Evolutionary conservation across 768 basidiomycete genomes (phyloP), one percentile per base, ranked within the genome.

Genomic region (Gloeostereum incarnatum): DNA sequence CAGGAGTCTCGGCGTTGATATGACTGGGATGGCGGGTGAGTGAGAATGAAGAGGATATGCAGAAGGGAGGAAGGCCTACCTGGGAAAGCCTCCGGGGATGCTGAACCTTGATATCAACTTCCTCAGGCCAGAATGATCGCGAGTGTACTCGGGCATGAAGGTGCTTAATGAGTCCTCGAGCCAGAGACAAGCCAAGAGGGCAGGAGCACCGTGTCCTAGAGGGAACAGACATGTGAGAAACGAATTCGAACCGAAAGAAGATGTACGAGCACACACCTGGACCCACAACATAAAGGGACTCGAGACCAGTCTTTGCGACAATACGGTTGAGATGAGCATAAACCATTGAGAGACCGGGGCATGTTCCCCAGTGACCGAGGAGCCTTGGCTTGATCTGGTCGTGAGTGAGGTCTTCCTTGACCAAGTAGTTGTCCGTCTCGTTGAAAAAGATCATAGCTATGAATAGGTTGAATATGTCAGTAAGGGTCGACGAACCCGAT

Each of bases 361-460:
- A 86, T 20, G 83, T 85, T 20, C 84, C 85, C 82, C 83, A 87
- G 50, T 88, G 86, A 1, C 88, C 87, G 6, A 90, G 69, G 18
- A 90, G 70, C 49, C 86, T 75, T 29, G 69, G 66, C 60, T 93
- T 92, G 62, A 94, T 80, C 54, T 90, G 71, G 31, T 82, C 76
- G 20, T 69, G 61, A 14, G 62, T 68, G 29, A 86, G 59, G 20
- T 68, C 57, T 23, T 73, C 59, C 42, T 81, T 72, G 22, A 92
- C 59, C 2, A 88, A 67, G 8, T 77, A 71, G 45, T 91, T 84
- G 46, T 13, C 35, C 11, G 13, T 9, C 16, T 71, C 63, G 44
- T 72, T 78, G 41, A 94, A 62, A 62, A 88, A 93, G 45, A 92
- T 90, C 83, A 85, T 88, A 1, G 86, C 86, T 78, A 39, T 30